Conservation (phyloP, 106 monocot genomes). For the Apostasia ramifera region DNA sequence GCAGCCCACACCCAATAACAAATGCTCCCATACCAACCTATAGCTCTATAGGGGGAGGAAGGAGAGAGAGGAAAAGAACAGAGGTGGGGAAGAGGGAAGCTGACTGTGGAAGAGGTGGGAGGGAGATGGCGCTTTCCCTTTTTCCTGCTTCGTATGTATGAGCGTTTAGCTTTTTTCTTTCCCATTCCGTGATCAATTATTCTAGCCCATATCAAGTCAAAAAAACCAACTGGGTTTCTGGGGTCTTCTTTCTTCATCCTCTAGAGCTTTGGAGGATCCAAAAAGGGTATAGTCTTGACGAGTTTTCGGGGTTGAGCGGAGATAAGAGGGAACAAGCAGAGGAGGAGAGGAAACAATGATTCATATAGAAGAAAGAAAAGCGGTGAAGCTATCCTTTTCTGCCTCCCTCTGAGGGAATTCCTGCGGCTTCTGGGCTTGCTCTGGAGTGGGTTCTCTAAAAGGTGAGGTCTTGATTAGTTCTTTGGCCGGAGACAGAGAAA, state of each 20-base stretch:
- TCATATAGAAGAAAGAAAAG: constrained; percentile 6
- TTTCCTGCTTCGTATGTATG: constrained; percentile 2
- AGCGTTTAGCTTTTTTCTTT: neutral
- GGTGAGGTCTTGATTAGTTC: constrained; percentile 23
- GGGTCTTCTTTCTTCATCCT: constrained; percentile 11
- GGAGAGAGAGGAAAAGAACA: constrained; percentile 7
- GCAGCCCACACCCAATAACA: constrained; percentile 25
- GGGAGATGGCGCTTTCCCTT: constrained; percentile 4
- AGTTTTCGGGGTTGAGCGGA: constrained; percentile 18
- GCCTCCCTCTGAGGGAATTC: constrained; percentile 20
- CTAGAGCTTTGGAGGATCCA: neutral
- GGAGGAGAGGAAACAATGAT: constrained; percentile 1
- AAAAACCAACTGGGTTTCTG: constrained; percentile 18
- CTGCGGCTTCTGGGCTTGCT: constrained; percentile 21
- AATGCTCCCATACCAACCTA: constrained; percentile 34
- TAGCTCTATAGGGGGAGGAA: constrained; percentile 4
- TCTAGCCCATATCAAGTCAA: constrained; percentile 25
- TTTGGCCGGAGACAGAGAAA: constrained; percentile 12
- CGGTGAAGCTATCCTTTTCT: constrained; percentile 5
- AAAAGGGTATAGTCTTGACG: constrained; percentile 27
- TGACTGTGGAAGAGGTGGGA: constrained; percentile 1
- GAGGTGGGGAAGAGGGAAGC: neutral
- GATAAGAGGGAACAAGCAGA: constrained; percentile 18
- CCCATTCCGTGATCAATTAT: constrained; percentile 27
- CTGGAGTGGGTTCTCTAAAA: constrained; percentile 26